A percentile compares a stretch with the other conserved stretches of the same genome.
Evolutionary conservation across 352 stramenopile genomes (phyloP).

Genomic region (Nothophytophthora sp.): DNA sequence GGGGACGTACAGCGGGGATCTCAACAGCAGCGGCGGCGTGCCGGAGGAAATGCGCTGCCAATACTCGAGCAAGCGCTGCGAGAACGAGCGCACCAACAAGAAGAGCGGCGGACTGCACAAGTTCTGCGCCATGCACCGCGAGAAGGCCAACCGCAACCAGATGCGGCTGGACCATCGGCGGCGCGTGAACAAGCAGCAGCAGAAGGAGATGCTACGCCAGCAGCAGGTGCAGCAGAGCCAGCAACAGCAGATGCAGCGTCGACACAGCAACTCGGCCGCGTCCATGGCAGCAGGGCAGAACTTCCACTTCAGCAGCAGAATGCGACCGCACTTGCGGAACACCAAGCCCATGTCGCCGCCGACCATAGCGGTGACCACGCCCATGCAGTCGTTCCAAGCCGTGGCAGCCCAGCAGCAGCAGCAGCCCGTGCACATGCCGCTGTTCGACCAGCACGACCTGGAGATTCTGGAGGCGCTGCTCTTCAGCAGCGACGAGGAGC

Average conservation of each 20-base stretch:
- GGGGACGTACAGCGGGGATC: constrained; percentile 5
- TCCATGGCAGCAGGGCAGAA: constrained; percentile 35
- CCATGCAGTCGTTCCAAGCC: constrained; percentile 12
- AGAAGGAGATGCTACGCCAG: constrained; percentile 39
- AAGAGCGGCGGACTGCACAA: constrained; percentile 71
- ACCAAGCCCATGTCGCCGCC: constrained; percentile 23
- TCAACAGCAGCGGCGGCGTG: constrained; percentile 17
- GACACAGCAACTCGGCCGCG: constrained; percentile 12
- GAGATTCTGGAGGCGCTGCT: constrained; percentile 55
- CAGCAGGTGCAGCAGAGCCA: constrained; percentile 38
- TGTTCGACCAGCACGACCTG: constrained; percentile 51
- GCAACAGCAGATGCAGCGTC: constrained; percentile 12
- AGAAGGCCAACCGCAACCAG: constrained; percentile 77
- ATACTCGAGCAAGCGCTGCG: constrained; percentile 75
- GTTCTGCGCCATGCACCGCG: constrained; percentile 70
- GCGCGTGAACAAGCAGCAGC: constrained; percentile 51
- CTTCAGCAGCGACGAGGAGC: constrained; percentile 58
- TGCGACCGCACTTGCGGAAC: constrained; percentile 10
- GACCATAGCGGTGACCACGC: constrained; percentile 26
- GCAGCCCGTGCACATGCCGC: constrained; percentile 14
- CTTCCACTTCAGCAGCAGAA: constrained; percentile 21
- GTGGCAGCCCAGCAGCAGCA: constrained; percentile 9
- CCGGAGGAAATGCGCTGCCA: constrained; percentile 54
- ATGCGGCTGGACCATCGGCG: constrained; percentile 65
- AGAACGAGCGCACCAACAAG: constrained; percentile 56